A percentile compares a stretch with the other conserved stretches of the same genome.
phyloP scores from a whole-genome alignment of 805 yeast genomes.

The Blastobotrys attinorum region DNA sequence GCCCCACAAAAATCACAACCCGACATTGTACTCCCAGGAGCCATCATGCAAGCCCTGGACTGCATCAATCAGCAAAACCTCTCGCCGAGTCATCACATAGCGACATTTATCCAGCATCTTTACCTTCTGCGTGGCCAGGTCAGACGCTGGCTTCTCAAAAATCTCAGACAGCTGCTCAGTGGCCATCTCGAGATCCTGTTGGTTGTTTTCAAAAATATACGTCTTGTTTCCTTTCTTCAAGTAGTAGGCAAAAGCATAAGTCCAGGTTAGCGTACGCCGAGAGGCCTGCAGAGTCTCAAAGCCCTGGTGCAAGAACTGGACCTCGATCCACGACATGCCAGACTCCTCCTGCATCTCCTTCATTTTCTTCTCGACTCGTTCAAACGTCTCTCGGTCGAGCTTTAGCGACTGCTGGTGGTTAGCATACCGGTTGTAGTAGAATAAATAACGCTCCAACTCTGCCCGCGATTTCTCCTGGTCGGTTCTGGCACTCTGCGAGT shows the following conservation, averaged over 20 bases:
- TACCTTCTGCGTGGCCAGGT: constrained; percentile 31
- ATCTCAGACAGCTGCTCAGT: constrained; percentile 64
- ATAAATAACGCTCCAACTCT: constrained; percentile 58
- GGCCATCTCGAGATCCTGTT: constrained; percentile 51
- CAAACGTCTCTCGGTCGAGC: constrained; percentile 58
- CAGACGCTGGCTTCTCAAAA: constrained; percentile 36
- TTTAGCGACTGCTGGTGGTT: constrained; percentile 71
- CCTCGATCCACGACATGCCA: constrained; percentile 77
- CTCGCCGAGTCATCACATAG: constrained; percentile 36
- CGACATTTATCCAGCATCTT: constrained; percentile 38
- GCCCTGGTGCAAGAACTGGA: constrained; percentile 73
- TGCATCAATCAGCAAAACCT: constrained; percentile 38
- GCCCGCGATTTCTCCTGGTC: constrained; percentile 38
- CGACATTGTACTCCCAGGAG: constrained; percentile 26
- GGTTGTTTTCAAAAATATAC: constrained; percentile 62
- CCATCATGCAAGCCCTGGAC: constrained; percentile 35
- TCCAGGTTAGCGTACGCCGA: constrained; percentile 79
- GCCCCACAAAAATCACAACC: too few relatives aligned
- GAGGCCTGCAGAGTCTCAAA: constrained; percentile 57
- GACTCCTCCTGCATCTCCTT: constrained; percentile 54
- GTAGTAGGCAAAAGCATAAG: constrained; percentile 74
- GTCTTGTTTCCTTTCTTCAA: constrained; percentile 47
- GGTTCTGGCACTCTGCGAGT: constrained; percentile 32
- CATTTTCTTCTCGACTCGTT: constrained; percentile 56
- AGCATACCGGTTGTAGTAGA: constrained; percentile 64